Percentiles rank a stretch among this genome's conserved stretches.
These are phyloP conservation scores for Rhodomyrtus tomentosa DNA, from an alignment of 345 rosid genomes.

Conservation along the genomic window DNA sequence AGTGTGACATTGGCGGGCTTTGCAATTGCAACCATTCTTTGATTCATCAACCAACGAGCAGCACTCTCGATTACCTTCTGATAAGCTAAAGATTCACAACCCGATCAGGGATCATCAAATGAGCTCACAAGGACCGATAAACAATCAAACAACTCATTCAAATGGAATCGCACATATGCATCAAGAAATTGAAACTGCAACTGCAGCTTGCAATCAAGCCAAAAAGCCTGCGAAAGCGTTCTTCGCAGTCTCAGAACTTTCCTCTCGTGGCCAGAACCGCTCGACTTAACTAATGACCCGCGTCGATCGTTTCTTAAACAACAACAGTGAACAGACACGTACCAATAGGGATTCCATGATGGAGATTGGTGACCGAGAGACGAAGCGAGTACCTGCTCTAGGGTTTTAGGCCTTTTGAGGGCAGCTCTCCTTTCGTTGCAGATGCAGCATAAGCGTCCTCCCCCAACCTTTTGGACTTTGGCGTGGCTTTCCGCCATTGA, in stretches of 20 bases:
- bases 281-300: background rate
- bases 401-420: constrained; percentile 86
- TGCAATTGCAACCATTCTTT: background rate
- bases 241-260: background rate
- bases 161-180: background rate
- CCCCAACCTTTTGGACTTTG: constrained; percentile 21
- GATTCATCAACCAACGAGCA: background rate
- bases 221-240: background rate
- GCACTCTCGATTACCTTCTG: background rate
- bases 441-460: constrained; percentile 45
- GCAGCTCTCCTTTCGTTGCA: constrained; percentile 55
- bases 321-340: background rate
- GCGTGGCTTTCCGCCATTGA: constrained; percentile 26
- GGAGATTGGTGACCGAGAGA: background rate
- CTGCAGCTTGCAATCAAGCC: background rate
- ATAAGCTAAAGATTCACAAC: background rate
- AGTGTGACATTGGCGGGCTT: background rate
- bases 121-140: background rate
- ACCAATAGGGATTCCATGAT: background rate
- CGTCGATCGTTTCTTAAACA: background rate
- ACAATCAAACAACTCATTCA: background rate
- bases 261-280: background rate
- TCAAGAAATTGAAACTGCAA: background rate
- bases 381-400: constrained; percentile 45
- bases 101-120: background rate